Evolutionary conservation across 208 protist genomes (phyloP).

Genomic region (Crithidia expoeki): DNA sequence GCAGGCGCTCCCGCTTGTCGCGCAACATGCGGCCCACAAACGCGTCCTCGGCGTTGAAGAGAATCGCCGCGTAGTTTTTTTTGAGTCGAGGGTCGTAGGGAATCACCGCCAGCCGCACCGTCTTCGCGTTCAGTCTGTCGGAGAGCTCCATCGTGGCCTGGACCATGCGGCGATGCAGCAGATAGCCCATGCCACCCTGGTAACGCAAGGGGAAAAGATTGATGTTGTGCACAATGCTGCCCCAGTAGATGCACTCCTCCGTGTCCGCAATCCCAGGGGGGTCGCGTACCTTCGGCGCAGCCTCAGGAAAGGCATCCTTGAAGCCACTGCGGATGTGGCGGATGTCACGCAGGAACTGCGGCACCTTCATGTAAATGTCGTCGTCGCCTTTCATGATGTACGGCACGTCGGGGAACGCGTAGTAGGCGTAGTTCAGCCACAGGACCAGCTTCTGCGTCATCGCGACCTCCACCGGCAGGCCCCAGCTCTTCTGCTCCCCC

Average conservation of each 20-base stretch:
- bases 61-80: not conserved
- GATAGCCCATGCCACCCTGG: not conserved
- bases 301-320: not conserved
- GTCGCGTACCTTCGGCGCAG: not conserved
- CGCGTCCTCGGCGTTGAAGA: slow-evolving; percentile 9
- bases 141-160: not conserved
- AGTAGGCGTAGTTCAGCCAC: slow-evolving; percentile 47
- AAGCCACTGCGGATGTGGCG: slow-evolving; percentile 4
- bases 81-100: not conserved
- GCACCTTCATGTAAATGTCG: too few species aligned
- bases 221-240: not conserved
- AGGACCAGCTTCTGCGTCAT: slow-evolving; percentile 52
- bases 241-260: slow-evolving; percentile 17
- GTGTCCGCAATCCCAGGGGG: not conserved
- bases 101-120: not conserved
- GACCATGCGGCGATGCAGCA: slow-evolving; percentile 6
- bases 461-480: slow-evolving; percentile 38
- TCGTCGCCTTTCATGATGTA: too few species aligned
- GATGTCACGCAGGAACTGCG: slow-evolving; percentile 53
- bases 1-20: not conserved
- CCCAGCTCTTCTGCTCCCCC: too few species aligned
- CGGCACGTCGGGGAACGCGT: slow-evolving; percentile 33
- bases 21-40: slow-evolving; percentile 9
- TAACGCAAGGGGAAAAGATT: not conserved
- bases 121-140: not conserved